Conservation (phyloP, 345 rosid species). For the Tarenaya hassleriana region DNA sequence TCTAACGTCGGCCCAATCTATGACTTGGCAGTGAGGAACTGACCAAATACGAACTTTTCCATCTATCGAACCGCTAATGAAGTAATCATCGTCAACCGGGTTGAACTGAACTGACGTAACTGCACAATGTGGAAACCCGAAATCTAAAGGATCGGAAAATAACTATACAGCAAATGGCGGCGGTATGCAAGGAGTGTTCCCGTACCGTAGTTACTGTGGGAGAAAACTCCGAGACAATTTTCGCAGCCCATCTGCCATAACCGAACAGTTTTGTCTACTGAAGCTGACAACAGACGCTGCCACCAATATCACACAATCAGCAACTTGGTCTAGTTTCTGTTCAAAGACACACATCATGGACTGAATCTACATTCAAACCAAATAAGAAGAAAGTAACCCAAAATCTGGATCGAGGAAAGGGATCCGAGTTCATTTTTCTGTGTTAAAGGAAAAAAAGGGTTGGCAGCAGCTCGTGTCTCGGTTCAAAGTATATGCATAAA, state of each 20-base stretch:
- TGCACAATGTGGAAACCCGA: slow-evolving; percentile 29
- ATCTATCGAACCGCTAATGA: slow-evolving; percentile 82
- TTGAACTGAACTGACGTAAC: slow-evolving; percentile 82
- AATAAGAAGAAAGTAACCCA: too few species aligned
- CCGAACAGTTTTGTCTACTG: slow-evolving; percentile 70
- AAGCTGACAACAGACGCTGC: slow-evolving; percentile 75
- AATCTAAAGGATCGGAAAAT: neutral
- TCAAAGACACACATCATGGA: slow-evolving; percentile 26
- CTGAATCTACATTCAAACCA: slow-evolving; percentile 31
- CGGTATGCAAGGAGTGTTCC: slow-evolving; percentile 3
- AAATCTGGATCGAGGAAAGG: too few species aligned
- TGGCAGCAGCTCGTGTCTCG: too few species aligned
- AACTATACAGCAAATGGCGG: slow-evolving; percentile 7
- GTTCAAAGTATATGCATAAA: neutral
- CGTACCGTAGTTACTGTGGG: slow-evolving; percentile 75
- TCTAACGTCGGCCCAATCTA: slow-evolving; percentile 70
- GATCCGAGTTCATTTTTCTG: too few species aligned
- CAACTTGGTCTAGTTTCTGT: slow-evolving; percentile 37
- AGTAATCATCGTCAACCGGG: slow-evolving; percentile 64
- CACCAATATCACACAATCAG: slow-evolving; percentile 37
- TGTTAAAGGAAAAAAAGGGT: too few species aligned
- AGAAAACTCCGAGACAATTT: slow-evolving; percentile 51
- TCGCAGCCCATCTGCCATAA: slow-evolving; percentile 64
- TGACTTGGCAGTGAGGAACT: slow-evolving; percentile 51
- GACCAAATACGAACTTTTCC: slow-evolving; percentile 88